Conservation (phyloP, 352 stramenopile species). For the Pythium dissotocum region DNA sequence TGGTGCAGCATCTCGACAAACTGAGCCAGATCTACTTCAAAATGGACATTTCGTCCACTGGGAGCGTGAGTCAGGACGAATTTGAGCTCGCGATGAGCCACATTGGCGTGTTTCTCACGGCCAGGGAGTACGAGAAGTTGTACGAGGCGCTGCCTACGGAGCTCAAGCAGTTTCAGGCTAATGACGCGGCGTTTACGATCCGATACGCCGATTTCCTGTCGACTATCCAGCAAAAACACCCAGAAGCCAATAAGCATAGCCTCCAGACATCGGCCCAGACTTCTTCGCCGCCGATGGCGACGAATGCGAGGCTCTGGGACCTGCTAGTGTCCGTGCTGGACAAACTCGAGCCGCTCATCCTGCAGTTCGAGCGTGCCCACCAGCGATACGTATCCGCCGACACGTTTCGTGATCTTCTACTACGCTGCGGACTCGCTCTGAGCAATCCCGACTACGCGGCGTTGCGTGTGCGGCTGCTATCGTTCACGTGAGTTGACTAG, state of each 20-base stretch:
- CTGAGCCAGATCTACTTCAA: slow-evolving; percentile 76
- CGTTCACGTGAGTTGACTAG: slow-evolving; percentile 47
- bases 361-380: slow-evolving; percentile 55
- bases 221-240: slow-evolving; percentile 39
- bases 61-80: slow-evolving; percentile 61
- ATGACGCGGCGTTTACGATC: slow-evolving; percentile 35
- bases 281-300: slow-evolving; percentile 34
- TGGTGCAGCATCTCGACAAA: slow-evolving; percentile 61
- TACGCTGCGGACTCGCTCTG: slow-evolving; percentile 56
- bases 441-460: slow-evolving; percentile 75
- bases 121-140: slow-evolving; percentile 62
- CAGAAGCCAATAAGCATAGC: slow-evolving; percentile 24
- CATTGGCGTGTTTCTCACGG: slow-evolving; percentile 71
- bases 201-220: slow-evolving; percentile 67
- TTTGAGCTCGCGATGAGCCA: slow-evolving; percentile 72
- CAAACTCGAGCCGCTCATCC: slow-evolving; percentile 49
- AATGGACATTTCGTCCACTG: slow-evolving; percentile 74
- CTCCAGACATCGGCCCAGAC: slow-evolving; percentile 42
- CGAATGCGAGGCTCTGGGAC: slow-evolving; percentile 59
- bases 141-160: slow-evolving; percentile 52
- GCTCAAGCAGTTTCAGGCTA: slow-evolving; percentile 30
- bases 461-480: slow-evolving; percentile 57
- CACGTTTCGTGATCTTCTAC: slow-evolving; percentile 61
- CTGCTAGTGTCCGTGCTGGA: slow-evolving; percentile 52
- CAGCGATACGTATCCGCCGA: slow-evolving; percentile 56